phyloP scores from a whole-genome alignment of 495 filamentous ascomycete species.

The Immersiella caudata region DNA sequence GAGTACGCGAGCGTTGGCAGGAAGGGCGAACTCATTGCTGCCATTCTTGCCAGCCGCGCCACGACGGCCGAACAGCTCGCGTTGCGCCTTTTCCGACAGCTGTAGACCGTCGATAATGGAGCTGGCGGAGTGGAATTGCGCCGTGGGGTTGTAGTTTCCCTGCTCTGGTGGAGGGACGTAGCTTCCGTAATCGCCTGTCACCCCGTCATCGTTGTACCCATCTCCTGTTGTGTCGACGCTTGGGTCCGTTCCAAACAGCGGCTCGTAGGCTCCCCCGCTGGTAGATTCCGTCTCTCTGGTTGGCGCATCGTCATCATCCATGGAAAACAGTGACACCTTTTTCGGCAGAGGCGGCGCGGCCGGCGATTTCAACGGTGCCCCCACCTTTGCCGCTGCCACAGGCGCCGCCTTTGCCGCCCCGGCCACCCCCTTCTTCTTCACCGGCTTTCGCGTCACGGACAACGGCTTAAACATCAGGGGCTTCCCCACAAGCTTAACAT shows the following conservation, averaged over 20 bases:
- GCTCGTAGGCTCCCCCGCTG: slow-evolving; percentile 42
- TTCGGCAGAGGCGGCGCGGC: slow-evolving; percentile 35
- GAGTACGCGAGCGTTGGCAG: slow-evolving; percentile 54
- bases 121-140: slow-evolving; percentile 53
- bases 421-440: slow-evolving; percentile 19
- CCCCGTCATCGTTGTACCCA: slow-evolving; percentile 2
- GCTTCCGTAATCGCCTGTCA: slow-evolving; percentile 39
- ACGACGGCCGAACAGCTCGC: slow-evolving; percentile 82
- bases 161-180: slow-evolving; percentile 22
- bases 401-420: background rate
- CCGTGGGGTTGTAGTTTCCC: slow-evolving; percentile 17
- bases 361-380: slow-evolving; percentile 1
- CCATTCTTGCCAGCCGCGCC: slow-evolving; percentile 22
- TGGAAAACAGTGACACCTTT: slow-evolving; percentile 51
- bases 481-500: slow-evolving; percentile 72
- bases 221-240: background rate
- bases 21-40: slow-evolving; percentile 29
- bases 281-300: slow-evolving; percentile 17
- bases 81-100: slow-evolving; percentile 69
- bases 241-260: slow-evolving; percentile 35
- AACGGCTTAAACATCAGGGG: slow-evolving; percentile 86
- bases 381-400: slow-evolving; percentile 8
- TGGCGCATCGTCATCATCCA: slow-evolving; percentile 39
- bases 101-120: slow-evolving; percentile 72
- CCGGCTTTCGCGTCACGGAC: slow-evolving; percentile 67